Percentiles rank a stretch among this genome's conserved stretches.
phyloP scores from a whole-genome alignment of 2,329 filamentous ascomycete species.

The Zymoseptoria passerinii region DNA sequence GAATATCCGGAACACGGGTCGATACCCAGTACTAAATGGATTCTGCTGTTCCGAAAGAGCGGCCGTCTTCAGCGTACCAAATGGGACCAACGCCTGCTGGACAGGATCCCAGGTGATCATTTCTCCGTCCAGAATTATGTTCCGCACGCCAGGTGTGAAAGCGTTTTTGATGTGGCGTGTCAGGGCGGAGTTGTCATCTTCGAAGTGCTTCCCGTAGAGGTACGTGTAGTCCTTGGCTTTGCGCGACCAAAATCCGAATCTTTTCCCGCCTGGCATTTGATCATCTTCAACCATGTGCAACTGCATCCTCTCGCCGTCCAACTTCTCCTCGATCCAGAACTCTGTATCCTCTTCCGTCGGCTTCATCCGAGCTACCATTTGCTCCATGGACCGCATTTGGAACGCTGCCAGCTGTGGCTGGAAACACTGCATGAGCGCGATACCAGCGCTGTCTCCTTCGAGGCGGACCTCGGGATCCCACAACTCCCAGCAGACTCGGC shows the following conservation, averaged over 20 bases:
- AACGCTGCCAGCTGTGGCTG: conserved; percentile 93
- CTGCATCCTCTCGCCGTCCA: conserved; percentile 96
- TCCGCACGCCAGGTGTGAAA: conserved; percentile 69
- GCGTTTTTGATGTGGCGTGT: conserved; percentile 71
- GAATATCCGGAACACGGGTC: conserved; percentile 78
- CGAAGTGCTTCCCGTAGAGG: conserved; percentile 71
- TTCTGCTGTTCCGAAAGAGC: conserved; percentile 73
- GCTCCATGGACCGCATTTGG: conserved; percentile 72
- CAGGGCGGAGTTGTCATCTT: conserved; percentile 66
- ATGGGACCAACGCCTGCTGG: conserved; percentile 74
- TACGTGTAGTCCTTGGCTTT: conserved; percentile 97
- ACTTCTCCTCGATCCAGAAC: conserved; percentile 97
- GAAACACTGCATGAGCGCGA: conserved; percentile 87
- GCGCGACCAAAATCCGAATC: conserved; percentile 85
- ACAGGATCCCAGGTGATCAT: conserved; percentile 98
- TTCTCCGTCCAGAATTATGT: conserved; percentile 88
- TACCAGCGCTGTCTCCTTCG: conserved; percentile 63
- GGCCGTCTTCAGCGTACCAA: conserved; percentile 88
- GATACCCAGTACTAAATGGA: conserved; percentile 54
- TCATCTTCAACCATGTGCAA: conserved; percentile 78
- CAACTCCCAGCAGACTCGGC: conserved; percentile 91
- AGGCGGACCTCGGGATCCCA: conserved; percentile 64
- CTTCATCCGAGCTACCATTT: conserved; percentile 63
- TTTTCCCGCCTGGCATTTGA: conserved; percentile 56
- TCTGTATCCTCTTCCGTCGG: conserved; percentile 61